phyloP scores from a whole-genome alignment of 78 protist species.

The Dictyostelium brefeldianum region DNA sequence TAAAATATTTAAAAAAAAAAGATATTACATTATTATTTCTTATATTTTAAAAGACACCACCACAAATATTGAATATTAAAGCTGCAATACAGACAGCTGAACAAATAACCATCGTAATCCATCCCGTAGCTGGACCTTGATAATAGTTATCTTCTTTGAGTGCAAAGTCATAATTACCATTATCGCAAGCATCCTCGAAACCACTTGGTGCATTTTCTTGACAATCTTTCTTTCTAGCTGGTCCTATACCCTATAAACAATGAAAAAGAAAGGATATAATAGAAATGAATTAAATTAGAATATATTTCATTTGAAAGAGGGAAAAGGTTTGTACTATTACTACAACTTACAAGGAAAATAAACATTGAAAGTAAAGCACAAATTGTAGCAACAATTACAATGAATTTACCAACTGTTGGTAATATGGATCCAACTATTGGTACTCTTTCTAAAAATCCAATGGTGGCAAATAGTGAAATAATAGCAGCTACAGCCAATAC shows the following conservation, averaged over 20 bases:
- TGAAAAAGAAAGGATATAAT: no score
- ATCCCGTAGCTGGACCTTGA: neutral
- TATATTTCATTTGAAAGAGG: no score
- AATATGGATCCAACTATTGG: neutral
- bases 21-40: neutral
- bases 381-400: neutral
- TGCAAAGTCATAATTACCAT: neutral
- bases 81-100: neutral
- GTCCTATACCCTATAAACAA: neutral
- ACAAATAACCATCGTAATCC: neutral
- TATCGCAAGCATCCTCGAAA: neutral
- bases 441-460: neutral
- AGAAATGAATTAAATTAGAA: no score
- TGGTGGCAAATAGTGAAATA: neutral
- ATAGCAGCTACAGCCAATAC: neutral
- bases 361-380: neutral
- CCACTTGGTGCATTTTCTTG: neutral
- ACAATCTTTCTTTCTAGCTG: neutral
- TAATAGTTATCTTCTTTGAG: neutral
- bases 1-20: neutral
- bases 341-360: neutral
- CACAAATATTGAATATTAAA: neutral
- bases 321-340: no score
- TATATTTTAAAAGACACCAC: neutral
- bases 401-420: neutral